Base-by-base conservation (phyloP, 345 rosid genomes). In the Excoecaria agallocha region DNA sequence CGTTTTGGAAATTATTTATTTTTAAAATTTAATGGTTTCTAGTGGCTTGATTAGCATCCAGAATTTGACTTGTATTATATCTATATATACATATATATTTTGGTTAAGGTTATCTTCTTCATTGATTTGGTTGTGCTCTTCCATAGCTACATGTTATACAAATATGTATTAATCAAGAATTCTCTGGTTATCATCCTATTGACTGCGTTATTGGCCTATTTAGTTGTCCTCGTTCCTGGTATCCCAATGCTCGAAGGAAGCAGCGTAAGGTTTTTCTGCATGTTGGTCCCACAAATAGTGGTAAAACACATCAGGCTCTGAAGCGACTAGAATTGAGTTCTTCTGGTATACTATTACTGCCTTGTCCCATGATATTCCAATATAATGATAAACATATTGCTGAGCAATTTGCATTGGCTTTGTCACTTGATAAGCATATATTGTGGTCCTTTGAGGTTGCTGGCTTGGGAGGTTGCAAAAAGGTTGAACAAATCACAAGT, bases 401-500 rank as follows among this genome's bases (percentile, higher is more conserved):
- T 30, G 24, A 8, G 64, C 50, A 54, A 68, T 68, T 52, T 52
- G 41, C 63, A 8, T 69, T 68, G 38, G 5, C 69, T 12, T 63
- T 80, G 12, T 69, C 59, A 49, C 70, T 74, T 70, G 83, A 79
- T 69, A 94, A 97, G 98, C 7, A 84, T 94, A 76, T 94, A 94
- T 84, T 94, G 98, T 81, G 97, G 98, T 81, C 98, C 98, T 37
- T 84, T 94, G 79, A 89, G 98, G 81, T 85, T 94, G 83, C 81
- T 94, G 84, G 98, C 97, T 50, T 90, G 98, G 98, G 97, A 94
- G 79, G 97, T 94, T 71, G 92, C 97, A 20, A 87, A 87, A 81
- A 84, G 92, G 68, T 79, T 94, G 85, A 94, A 94, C 85, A 92
- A 90, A 83, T 89, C 87, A 71, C 88, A 85, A 22, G 93, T 94